Percentiles rank a stretch among this genome's conserved stretches.
phyloP scores from a whole-genome alignment of 1,284 basidiomycete genomes.

The Mycena citricolor region DNA sequence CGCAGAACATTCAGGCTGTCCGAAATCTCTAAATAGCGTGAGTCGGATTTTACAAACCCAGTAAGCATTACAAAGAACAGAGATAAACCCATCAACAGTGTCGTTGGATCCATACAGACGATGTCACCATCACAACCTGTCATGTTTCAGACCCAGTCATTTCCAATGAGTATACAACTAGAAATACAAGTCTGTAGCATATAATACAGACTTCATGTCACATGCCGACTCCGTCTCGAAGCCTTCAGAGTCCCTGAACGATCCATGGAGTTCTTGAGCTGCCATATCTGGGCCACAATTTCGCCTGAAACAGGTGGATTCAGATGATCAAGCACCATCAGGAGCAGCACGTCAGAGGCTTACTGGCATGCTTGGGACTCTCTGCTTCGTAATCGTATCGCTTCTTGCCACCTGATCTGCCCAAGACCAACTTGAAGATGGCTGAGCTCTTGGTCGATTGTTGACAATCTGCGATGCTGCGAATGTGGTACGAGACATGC shows the following conservation, averaged over 20 bases:
- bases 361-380: slow-evolving; percentile 76
- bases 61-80: too few relatives aligned
- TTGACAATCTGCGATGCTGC: slow-evolving; percentile 81
- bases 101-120: too few relatives aligned
- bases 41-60: too few relatives aligned
- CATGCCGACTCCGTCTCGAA: slow-evolving; percentile 19
- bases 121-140: too few relatives aligned
- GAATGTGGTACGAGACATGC: slow-evolving; percentile 91
- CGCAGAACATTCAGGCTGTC: too few relatives aligned
- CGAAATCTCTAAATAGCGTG: too few relatives aligned
- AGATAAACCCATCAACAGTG: too few relatives aligned
- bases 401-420: slow-evolving; percentile 63
- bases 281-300: slow-evolving; percentile 21
- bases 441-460: slow-evolving; percentile 80
- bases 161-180: too few relatives aligned
- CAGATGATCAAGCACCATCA: not conserved
- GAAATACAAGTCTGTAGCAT: not conserved
- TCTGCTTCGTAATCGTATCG: slow-evolving; percentile 98
- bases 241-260: slow-evolving; percentile 13
- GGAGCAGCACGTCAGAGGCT: slow-evolving; percentile 27
- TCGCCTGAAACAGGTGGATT: slow-evolving; percentile 19
- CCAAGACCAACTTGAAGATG: slow-evolving; percentile 72
- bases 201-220: not conserved
- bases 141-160: too few relatives aligned
- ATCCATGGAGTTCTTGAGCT: slow-evolving; percentile 21